Evolutionary conservation across 768 basidiomycete genomes (phyloP).

Genomic region (Suillus bovinus): DNA sequence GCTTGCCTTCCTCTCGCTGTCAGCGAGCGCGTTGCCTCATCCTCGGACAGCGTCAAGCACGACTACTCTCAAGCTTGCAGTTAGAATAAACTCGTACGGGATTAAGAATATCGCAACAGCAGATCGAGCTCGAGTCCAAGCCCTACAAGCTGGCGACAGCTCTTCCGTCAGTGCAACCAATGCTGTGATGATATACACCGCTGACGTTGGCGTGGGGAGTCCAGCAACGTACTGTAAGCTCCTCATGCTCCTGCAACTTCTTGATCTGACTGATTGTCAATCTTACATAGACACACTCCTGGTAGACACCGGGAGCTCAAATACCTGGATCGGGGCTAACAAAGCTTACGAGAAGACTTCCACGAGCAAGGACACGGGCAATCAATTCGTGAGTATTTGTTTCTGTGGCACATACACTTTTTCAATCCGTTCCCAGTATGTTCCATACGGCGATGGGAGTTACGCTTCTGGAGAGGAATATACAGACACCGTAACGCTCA

Average conservation of each 20-base stretch:
- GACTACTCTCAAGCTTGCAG: slow-evolving; percentile 5
- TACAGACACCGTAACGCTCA: slow-evolving; percentile 18
- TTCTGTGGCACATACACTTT: neutral
- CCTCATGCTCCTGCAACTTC: too few species aligned
- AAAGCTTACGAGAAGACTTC: slow-evolving; percentile 42
- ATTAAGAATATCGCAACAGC: slow-evolving; percentile 4
- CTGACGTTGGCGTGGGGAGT: slow-evolving; percentile 15
- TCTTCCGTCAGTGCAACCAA: slow-evolving; percentile 17
- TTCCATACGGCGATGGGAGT: slow-evolving; percentile 13
- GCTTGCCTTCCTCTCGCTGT: slow-evolving; percentile 1
- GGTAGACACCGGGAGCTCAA: slow-evolving; percentile 36
- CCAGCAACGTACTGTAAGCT: slow-evolving; percentile 17
- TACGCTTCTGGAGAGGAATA: slow-evolving; percentile 18
- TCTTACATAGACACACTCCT: slow-evolving; percentile 17
- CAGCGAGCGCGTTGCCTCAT: slow-evolving; percentile 5
- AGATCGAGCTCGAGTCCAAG: slow-evolving; percentile 6
- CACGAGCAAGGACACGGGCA: slow-evolving; percentile 40
- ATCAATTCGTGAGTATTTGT: slow-evolving; percentile 26
- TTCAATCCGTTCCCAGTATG: neutral
- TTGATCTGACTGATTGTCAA: neutral
- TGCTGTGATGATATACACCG: slow-evolving; percentile 15
- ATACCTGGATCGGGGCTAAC: slow-evolving; percentile 55
- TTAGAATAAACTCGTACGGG: slow-evolving; percentile 6
- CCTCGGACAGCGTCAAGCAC: neutral
- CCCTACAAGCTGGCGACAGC: neutral